Evolutionary conservation across 768 basidiomycete genomes (phyloP).

Genomic region (Lentinula guzmanii): DNA sequence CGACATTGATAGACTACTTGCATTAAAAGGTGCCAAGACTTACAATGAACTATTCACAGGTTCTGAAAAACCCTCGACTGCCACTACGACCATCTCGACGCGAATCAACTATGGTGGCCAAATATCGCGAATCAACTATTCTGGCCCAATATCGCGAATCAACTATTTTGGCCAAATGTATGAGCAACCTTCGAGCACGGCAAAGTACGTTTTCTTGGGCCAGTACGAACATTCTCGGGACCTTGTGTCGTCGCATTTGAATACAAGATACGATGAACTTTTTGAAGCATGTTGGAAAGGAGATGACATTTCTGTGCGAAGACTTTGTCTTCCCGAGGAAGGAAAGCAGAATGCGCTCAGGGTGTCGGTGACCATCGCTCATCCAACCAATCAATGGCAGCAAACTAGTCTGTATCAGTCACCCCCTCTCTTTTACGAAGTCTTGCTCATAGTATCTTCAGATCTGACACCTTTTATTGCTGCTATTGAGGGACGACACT

Average conservation of each 20-base stretch:
- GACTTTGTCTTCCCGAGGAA: conserved; percentile 43
- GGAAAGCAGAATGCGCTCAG: background rate
- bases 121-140: background rate
- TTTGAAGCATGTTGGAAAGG: conserved; percentile 52
- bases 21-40: conserved; percentile 30
- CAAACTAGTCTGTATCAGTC: background rate
- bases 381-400: background rate
- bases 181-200: background rate
- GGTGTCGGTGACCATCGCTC: background rate
- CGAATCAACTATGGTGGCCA: background rate
- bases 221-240: background rate
- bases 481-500: conserved; percentile 42
- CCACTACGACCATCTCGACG: conserved; percentile 7
- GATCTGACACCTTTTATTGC: conserved; percentile 46
- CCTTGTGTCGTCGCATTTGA: conserved; percentile 26
- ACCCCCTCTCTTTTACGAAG: background rate
- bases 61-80: conserved; percentile 9
- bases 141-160: background rate
- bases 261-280: conserved; percentile 42
- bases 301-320: conserved; percentile 42
- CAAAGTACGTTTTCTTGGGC: background rate
- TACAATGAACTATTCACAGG: conserved; percentile 35
- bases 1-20: conserved; percentile 26
- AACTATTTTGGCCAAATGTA: background rate
- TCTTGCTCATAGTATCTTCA: conserved; percentile 11